Evolutionary conservation across 1,284 basidiomycete species (phyloP).

Genomic region (Afroboletus lepidellus): DNA sequence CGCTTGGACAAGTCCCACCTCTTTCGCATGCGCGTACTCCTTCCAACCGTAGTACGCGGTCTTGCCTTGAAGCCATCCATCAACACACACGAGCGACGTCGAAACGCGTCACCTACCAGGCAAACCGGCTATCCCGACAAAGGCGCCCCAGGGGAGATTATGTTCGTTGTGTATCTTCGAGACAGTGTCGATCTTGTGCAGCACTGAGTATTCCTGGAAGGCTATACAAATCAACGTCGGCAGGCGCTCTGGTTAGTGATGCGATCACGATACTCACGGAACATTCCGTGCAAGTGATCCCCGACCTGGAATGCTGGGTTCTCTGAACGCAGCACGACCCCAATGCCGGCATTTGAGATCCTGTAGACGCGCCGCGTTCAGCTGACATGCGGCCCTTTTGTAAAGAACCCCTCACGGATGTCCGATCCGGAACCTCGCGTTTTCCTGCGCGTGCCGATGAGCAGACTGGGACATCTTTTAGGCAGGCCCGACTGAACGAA

Average conservation of each 20-base stretch:
- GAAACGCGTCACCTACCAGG: background rate
- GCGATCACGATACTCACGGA: constrained; percentile 8
- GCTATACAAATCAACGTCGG: constrained; percentile 7
- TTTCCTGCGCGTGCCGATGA: background rate
- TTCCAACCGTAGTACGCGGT: constrained; percentile 26
- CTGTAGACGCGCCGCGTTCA: background rate
- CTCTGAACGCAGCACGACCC: constrained; percentile 19
- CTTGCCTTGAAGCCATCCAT: constrained; percentile 8
- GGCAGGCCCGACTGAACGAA: background rate
- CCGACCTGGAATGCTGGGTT: constrained; percentile 13
- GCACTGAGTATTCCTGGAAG: constrained; percentile 22
- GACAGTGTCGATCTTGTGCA: background rate
- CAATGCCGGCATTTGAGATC: background rate
- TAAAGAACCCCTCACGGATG: constrained; percentile 5
- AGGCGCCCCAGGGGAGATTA: constrained; percentile 18
- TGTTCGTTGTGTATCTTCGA: constrained; percentile 20
- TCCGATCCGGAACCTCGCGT: constrained; percentile 1
- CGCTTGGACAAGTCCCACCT: constrained; percentile 2
- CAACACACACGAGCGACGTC: background rate
- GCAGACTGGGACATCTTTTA: background rate
- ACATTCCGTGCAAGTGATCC: constrained; percentile 14
- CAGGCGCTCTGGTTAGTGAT: too few species aligned
- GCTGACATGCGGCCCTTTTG: background rate
- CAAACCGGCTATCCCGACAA: constrained; percentile 15
- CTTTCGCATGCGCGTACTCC: constrained; percentile 19